phyloP scores from a whole-genome alignment of 2,329 filamentous ascomycete species.

The Colletotrichum magnum region DNA sequence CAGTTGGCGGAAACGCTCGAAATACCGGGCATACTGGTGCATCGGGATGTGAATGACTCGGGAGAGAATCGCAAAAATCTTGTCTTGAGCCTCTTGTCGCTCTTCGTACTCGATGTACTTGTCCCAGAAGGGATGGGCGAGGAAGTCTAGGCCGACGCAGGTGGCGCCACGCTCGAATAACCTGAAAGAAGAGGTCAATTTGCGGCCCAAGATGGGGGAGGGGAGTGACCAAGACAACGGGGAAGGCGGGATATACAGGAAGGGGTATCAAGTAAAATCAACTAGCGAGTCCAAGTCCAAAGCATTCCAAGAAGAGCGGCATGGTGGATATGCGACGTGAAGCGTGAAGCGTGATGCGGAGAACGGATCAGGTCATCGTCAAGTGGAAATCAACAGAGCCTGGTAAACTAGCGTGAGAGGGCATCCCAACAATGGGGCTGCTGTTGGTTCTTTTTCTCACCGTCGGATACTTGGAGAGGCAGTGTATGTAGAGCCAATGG shows the following conservation, averaged over 20 bases:
- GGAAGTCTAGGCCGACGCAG: slow-evolving; percentile 91
- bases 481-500: slow-evolving; percentile 49
- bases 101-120: slow-evolving; percentile 99
- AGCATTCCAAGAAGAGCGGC: slow-evolving; percentile 52
- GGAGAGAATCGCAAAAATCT: slow-evolving; percentile 85
- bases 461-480: slow-evolving; percentile 61
- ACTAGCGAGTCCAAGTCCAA: slow-evolving; percentile 65
- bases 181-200: slow-evolving; percentile 66
- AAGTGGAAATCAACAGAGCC: slow-evolving; percentile 67
- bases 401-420: slow-evolving; percentile 76
- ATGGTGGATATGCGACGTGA: slow-evolving; percentile 55
- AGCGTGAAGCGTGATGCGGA: slow-evolving; percentile 61
- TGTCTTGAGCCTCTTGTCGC: slow-evolving; percentile 85
- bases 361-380: slow-evolving; percentile 54
- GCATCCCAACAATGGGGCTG: slow-evolving; percentile 70
- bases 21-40: slow-evolving; percentile 96
- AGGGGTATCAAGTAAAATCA: slow-evolving; percentile 65
- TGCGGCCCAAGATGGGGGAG: slow-evolving; percentile 34
- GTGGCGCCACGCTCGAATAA: slow-evolving; percentile 92
- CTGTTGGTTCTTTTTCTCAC: slow-evolving; percentile 82
- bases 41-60: slow-evolving; percentile 92
- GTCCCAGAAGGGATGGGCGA: slow-evolving; percentile 98
- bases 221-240: slow-evolving; percentile 48
- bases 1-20: slow-evolving; percentile 87
- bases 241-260: slow-evolving; percentile 74